phyloP scores from a whole-genome alignment of 2,329 filamentous ascomycete genomes.

The Pyrenochaeta sp. region DNA sequence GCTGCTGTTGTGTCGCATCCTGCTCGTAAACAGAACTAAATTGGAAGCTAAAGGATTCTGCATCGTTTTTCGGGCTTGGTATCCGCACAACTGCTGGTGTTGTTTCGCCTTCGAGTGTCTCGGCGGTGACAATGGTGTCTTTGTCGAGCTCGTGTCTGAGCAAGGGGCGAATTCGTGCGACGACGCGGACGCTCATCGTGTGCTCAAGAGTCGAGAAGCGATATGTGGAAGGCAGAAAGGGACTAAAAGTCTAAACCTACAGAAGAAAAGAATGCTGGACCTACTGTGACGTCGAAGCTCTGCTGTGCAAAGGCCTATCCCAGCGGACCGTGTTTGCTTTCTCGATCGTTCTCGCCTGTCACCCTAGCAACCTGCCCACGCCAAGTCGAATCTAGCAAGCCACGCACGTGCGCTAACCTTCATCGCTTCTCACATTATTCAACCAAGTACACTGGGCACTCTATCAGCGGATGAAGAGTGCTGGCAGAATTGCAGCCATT shows the following conservation, averaged over 20 bases:
- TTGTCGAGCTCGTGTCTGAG: constrained; percentile 85
- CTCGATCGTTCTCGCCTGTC: constrained; percentile 27
- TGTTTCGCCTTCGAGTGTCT: constrained; percentile 51
- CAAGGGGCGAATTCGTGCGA: constrained; percentile 88
- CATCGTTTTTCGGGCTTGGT: constrained; percentile 91
- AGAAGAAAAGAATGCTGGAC: constrained; percentile 44
- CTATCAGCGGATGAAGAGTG: no score
- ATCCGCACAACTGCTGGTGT: constrained; percentile 77
- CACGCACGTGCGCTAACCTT: constrained; percentile 24
- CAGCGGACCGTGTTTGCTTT: constrained; percentile 35
- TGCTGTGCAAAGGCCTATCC: constrained; percentile 26
- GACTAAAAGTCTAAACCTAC: constrained; percentile 34
- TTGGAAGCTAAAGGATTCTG: constrained; percentile 90
- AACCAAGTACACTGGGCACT: neutral
- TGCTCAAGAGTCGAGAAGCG: constrained; percentile 13
- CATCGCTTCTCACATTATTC: neutral
- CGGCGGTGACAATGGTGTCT: constrained; percentile 81
- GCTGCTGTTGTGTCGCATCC: constrained; percentile 79
- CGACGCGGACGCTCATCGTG: constrained; percentile 76
- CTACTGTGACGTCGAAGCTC: constrained; percentile 42
- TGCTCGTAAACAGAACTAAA: constrained; percentile 94
- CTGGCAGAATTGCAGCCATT: no score
- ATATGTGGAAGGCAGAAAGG: constrained; percentile 16
- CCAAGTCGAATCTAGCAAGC: constrained; percentile 14
- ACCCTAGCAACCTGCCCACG: constrained; percentile 27